These are phyloP conservation scores for Pueraria montana DNA, from an alignment of 306 rosid genomes.

Conservation along the genomic window DNA sequence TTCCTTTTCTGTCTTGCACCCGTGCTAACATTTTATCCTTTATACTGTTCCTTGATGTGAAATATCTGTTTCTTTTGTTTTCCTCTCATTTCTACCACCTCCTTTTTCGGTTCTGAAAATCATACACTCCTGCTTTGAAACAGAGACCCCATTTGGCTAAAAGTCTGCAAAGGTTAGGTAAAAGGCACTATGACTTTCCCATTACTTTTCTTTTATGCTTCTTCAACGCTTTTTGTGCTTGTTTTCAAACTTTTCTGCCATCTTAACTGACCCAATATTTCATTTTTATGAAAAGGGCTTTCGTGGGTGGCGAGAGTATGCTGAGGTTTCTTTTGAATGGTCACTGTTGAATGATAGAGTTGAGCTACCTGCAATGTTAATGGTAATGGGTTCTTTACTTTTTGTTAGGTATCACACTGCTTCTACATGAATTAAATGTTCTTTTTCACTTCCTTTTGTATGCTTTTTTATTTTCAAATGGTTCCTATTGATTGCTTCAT, in stretches of 20 bases:
- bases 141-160: conserved; percentile 8
- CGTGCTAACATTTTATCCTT: background rate
- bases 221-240: conserved; percentile 11
- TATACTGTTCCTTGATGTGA: conserved; percentile 31
- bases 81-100: conserved; percentile 40
- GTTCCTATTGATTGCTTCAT: conserved; percentile 54
- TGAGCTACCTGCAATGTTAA: background rate
- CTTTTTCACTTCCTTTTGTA: conserved; percentile 40
- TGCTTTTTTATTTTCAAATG: conserved; percentile 11
- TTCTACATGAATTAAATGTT: conserved; percentile 39
- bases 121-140: background rate
- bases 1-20: conserved; percentile 40
- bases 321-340: background rate
- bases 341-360: background rate
- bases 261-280: conserved; percentile 30
- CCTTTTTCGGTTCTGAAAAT: conserved; percentile 37
- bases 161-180: conserved; percentile 42
- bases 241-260: conserved; percentile 35
- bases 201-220: conserved; percentile 1
- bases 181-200: conserved; percentile 20
- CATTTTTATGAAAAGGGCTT: conserved; percentile 31
- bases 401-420: conserved; percentile 38
- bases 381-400: conserved; percentile 28
- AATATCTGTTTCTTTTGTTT: conserved; percentile 13
- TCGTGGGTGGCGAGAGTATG: conserved; percentile 1